Base-by-base conservation (phyloP, 768 basidiomycete genomes). In the Tylopilus vinaceipallidus region DNA sequence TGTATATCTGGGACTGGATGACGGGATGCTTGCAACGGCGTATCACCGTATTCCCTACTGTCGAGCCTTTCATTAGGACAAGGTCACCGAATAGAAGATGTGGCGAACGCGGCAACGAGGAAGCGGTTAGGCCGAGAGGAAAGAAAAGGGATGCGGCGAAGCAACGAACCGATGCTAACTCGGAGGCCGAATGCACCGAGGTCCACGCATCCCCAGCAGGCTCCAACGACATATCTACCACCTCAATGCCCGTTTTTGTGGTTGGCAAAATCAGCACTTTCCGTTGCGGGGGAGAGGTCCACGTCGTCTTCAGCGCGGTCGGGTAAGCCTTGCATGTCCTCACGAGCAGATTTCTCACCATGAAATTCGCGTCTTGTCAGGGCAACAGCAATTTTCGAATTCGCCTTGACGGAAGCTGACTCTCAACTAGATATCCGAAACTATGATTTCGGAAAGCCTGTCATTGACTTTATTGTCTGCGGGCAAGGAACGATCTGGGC, bases 1-100 rank as follows among this genome's bases (percentile, higher is more conserved):
- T 95, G 17, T 86, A 85, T 59, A 52, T 91, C 8, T 95, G 90
- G 90, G 79, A 90, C 53, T 91, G 87, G 84, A 77, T 83, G 67
- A 71, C 73, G 0, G 94, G 93, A 0, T 56, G 58, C 30, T 62
- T 81, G 32, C 65, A 76, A 30, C 70, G 72, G 26, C 77, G 82
- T 33, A 69, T 95, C 10, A 58, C 66, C 4, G 72, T 95, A 17
- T 65, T 68, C 49, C 66, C 74, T 7, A 59, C 62, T 0, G 74
- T 83, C 14, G 72, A 76, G 47, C 78, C 76, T 0, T 83, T 75
- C 50, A 71, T 84, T 19, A 50, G 38, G 42, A 61, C 61, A 32
- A 74, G 65, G 33, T 68, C 66, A 10, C 53, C 53, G 7, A 66
- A 61, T 49, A 73, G 65, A 52, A 60, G 33, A 39, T 42, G 56